Percentiles rank a stretch among this genome's conserved stretches.
Evolutionary conservation across 768 basidiomycete species (phyloP).

Genomic region (Boletus reticuloceps): DNA sequence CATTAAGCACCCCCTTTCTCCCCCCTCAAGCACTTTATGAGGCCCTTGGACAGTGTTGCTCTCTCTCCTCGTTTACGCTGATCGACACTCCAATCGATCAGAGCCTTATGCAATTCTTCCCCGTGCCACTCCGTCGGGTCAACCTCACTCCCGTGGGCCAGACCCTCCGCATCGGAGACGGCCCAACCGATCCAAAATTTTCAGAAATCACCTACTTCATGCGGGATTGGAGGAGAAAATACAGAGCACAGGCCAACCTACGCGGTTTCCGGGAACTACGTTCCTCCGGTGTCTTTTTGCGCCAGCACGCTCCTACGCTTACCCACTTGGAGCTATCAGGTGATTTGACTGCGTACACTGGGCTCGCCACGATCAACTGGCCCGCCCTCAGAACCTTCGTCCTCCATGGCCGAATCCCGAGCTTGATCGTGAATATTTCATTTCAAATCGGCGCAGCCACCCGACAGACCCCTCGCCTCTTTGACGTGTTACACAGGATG

Average conservation of each 20-base stretch:
- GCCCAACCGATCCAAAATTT: constrained; percentile 31
- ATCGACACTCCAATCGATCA: constrained; percentile 37
- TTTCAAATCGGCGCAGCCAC: constrained; percentile 14
- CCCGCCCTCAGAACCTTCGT: constrained; percentile 28
- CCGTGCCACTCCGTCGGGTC: constrained; percentile 23
- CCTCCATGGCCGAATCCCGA: constrained; percentile 31
- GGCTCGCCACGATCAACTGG: constrained; percentile 32
- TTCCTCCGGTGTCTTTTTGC: constrained; percentile 29
- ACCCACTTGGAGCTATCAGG: constrained; percentile 33
- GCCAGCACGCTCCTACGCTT: constrained; percentile 28
- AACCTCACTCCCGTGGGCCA: constrained; percentile 34
- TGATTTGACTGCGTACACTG: constrained; percentile 25
- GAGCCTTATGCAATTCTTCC: constrained; percentile 31
- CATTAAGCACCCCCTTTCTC: constrained; percentile 31
- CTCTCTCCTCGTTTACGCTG: constrained; percentile 26
- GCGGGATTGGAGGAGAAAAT: constrained; percentile 36
- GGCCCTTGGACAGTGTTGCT: constrained; percentile 26
- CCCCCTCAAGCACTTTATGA: constrained; percentile 30
- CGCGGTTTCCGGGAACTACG: constrained; percentile 30
- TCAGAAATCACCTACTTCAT: constrained; percentile 34
- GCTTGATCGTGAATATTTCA: constrained; percentile 4
- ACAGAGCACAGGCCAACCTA: constrained; percentile 30
- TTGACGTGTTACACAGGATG: constrained; percentile 31
- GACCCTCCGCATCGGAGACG: constrained; percentile 33
- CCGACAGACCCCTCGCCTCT: constrained; percentile 15